Conservation (phyloP, 2,329 filamentous ascomycete genomes). For the Leptoxyphium fumago region DNA sequence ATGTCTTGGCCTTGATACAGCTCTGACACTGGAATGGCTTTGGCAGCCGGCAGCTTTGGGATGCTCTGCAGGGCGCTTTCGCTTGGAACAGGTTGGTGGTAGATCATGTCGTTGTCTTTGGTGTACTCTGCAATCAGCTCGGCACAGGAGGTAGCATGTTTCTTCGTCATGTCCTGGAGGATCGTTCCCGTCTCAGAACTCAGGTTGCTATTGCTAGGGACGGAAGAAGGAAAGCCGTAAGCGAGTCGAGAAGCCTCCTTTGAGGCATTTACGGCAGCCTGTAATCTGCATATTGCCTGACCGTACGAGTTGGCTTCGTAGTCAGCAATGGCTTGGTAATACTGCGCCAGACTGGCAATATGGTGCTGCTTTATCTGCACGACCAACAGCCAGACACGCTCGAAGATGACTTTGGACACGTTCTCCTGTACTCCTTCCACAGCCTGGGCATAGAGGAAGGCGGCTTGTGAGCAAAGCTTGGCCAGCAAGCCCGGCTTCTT, state of each 20-base stretch:
- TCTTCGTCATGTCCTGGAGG: slow-evolving; percentile 68
- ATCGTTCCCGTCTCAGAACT: slow-evolving; percentile 60
- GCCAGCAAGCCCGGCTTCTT: slow-evolving; percentile 88
- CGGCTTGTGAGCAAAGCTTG: slow-evolving; percentile 83
- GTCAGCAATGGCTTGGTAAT: slow-evolving; percentile 84
- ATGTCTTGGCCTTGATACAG: slow-evolving; percentile 96
- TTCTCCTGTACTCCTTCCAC: slow-evolving; percentile 86
- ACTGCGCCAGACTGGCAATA: slow-evolving; percentile 75
- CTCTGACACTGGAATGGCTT: slow-evolving; percentile 92
- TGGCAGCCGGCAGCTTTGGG: slow-evolving; percentile 82
- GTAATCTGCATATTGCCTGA: slow-evolving; percentile 66
- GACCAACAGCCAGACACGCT: slow-evolving; percentile 81
- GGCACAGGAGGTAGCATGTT: slow-evolving; percentile 66
- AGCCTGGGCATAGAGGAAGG: slow-evolving; percentile 74
- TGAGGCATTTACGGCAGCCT: slow-evolving; percentile 62
- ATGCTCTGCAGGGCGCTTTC: slow-evolving; percentile 72
- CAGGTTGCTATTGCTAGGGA: slow-evolving; percentile 71
- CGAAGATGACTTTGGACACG: slow-evolving; percentile 78
- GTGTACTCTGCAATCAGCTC: slow-evolving; percentile 61
- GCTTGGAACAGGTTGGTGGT: slow-evolving; percentile 79
- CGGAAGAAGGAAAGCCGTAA: slow-evolving; percentile 63
- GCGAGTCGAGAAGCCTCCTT: slow-evolving; percentile 66
- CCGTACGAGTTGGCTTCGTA: slow-evolving; percentile 81
- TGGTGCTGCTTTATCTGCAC: slow-evolving; percentile 71
- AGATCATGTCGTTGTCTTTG: slow-evolving; percentile 98